A percentile compares a stretch with the other conserved stretches of the same genome.
These are phyloP conservation scores for Diplotaxis tenuifolia DNA, from an alignment of 345 rosid species.

Conservation along the genomic window DNA sequence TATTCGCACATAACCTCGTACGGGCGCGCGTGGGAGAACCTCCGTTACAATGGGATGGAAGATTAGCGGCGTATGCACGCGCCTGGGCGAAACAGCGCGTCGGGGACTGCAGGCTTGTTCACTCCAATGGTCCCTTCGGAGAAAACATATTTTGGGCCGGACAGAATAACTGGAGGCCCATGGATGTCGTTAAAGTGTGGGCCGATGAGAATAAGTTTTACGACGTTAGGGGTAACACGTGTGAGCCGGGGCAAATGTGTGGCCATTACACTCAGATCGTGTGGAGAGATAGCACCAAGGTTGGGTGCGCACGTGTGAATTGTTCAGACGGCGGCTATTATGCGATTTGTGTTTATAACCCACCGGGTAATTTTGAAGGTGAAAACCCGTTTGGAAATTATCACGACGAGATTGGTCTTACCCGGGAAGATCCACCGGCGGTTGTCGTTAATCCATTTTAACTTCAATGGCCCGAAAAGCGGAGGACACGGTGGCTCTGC, in stretches of 20 bases:
- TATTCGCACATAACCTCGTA: constrained; percentile 44
- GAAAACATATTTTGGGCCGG: constrained; percentile 58
- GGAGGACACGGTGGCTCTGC: not conserved
- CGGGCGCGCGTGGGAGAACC: constrained; percentile 32
- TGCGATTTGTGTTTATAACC: constrained; percentile 45
- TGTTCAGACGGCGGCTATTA: constrained; percentile 42
- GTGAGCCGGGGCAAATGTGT: constrained; percentile 34
- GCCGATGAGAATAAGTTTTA: constrained; percentile 37
- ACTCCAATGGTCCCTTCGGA: constrained; percentile 48
- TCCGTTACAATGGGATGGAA: constrained; percentile 42
- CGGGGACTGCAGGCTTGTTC: constrained; percentile 43
- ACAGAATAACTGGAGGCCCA: constrained; percentile 39
- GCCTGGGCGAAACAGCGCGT: constrained; percentile 39
- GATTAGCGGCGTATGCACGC: constrained; percentile 42
- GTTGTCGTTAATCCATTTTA: not conserved
- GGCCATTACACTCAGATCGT: constrained; percentile 66
- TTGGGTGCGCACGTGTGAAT: constrained; percentile 45
- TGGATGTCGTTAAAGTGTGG: constrained; percentile 42
- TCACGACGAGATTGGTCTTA: not conserved
- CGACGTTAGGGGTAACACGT: constrained; percentile 35
- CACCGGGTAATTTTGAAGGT: constrained; percentile 49
- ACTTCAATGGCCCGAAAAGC: not conserved
- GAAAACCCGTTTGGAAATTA: constrained; percentile 44
- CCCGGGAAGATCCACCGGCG: constrained; percentile 31
- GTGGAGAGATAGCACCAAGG: constrained; percentile 39